Base-by-base conservation (phyloP, 371 early-diverging fungal species). In the Circinella minor region DNA sequence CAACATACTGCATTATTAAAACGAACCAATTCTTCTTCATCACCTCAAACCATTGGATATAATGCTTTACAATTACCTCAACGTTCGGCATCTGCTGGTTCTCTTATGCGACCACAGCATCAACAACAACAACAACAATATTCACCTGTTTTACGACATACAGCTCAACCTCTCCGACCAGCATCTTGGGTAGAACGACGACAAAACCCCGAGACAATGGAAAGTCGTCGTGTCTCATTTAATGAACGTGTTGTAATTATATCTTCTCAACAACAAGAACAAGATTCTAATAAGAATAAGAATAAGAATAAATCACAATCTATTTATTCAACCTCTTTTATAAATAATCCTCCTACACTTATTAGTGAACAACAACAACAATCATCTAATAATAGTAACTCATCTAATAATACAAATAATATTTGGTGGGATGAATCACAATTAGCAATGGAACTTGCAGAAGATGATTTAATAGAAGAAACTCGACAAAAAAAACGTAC, bases 21-120 rank as follows among this genome's bases (percentile, higher is more conserved):
- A 48, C 63, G 63, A 15, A 39, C 46, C 18, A 63, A 63, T 63
- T 20, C 47, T 6, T 63, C 47, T 37, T 46, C 48, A 27, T 15
- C 48, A 18, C 10, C 49, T 11, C 49, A 34, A 51, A 5, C 51
- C 3, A 51, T 15, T 34, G 57, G 27, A 34, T 57, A 34, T n/a
- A 57, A 57, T 57, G 57, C 47, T n/a, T n/a, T 36, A 36, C 36
- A 13, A 34, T 47, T 65, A 15, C 71, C 71, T 15, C 71, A 71
- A 59, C 71, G 71, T 15, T 71, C 71, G 10, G 71, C 71, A 4
- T 71, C 71, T 10, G 71, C 71, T n/a, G 71, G 71, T 8, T 43
- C 71, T 4, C 43, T 67, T n/a, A 61, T 67, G 62, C 67, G 71
- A 9, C 71, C 65, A 46, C 71, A 71, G 34, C 65, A 43, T 2